Base-by-base conservation (phyloP, 148 eudicot genomes). In the Vaccinium darrowii region DNA sequence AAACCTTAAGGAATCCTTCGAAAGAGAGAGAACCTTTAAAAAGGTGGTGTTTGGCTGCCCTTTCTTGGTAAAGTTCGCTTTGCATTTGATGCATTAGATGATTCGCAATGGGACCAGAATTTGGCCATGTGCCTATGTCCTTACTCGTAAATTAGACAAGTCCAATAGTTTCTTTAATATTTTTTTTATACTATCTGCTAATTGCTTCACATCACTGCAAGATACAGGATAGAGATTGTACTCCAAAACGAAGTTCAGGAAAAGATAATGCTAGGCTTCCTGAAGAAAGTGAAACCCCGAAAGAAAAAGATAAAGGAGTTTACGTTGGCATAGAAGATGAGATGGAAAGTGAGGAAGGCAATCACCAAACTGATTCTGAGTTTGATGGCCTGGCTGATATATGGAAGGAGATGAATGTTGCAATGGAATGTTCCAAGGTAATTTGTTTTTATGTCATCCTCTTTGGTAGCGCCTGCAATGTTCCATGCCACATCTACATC, bases 401-500 rank as follows among this genome's bases (percentile, higher is more conserved):
- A 43, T 96, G 99, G 99, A 93, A 91, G 84, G 94, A 94, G 52
- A 96, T 96, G 99, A 83, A 85, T 8, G 65, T 94, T 75, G 99
- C 95, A 1, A 82, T 94, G 71, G 99, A 93, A 90, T 86, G 81
- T 81, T 91, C 94, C 82, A 96, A 95, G 99, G 99, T 96, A 90
- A 63, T 80, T 81, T 50, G 60, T 87, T 62, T 47, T 78, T 75
- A 57, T 11, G 69, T 62, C 19, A 11, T 80, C 21, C 7, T 76
- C 8, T 57, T 25, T 50, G 23, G 5, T 43, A 11, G 47, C 14
- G 52, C 58, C 73, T 60, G 25, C 52, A 82, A 75, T 11, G 50
- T 23, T 49, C 50, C 30, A 3, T 30, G 67, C 74, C 60, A 21
- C 52, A 49, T 73, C 58, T 63, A 79, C 36, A 18, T 82, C 84